These are phyloP conservation scores for Neurospora sp. DNA, from an alignment of 495 filamentous ascomycete genomes.

Conservation along the genomic window DNA sequence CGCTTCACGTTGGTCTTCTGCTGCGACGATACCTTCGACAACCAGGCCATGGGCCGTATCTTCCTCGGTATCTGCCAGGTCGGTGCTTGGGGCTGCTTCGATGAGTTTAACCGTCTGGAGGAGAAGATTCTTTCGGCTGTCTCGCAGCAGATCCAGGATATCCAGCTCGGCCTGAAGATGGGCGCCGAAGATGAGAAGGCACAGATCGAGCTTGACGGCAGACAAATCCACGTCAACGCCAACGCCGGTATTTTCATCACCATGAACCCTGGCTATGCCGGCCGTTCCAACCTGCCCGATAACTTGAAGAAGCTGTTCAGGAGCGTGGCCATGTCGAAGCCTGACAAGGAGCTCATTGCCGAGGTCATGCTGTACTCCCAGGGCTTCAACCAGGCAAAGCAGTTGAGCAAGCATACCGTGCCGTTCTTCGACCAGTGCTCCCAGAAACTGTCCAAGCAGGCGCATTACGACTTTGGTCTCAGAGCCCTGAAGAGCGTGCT, in stretches of 20 bases:
- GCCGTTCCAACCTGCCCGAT: conserved; percentile 93
- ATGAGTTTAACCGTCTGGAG: conserved; percentile 97
- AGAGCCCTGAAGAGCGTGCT: conserved; percentile 97
- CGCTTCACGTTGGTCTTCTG: conserved; percentile 97
- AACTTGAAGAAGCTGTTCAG: conserved; percentile 99
- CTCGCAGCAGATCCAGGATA: conserved; percentile 98
- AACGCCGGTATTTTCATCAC: conserved; percentile 99
- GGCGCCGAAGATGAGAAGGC: conserved; percentile 65
- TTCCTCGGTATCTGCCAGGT: conserved; percentile 99
- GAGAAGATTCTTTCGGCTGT: conserved; percentile 95
- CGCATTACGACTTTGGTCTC: conserved; percentile 97
- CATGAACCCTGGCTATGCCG: conserved; percentile 99
- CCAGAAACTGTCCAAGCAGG: conserved; percentile 76
- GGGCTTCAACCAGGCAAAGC: conserved; percentile 92
- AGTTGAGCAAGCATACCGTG: conserved; percentile 85
- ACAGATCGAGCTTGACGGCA: conserved; percentile 87
- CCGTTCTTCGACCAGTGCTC: conserved; percentile 95
- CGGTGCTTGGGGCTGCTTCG: conserved; percentile 98
- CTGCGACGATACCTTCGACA: conserved; percentile 98
- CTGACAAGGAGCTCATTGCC: conserved; percentile 97
- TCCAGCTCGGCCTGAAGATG: conserved; percentile 86
- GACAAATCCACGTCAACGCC: conserved; percentile 73
- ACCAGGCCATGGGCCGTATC: conserved; percentile 98
- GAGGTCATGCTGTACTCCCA: conserved; percentile 99
- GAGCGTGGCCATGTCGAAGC: conserved; percentile 98